These are phyloP conservation scores for Amylocarpus encephaloides DNA, from an alignment of 2,329 filamentous ascomycete species.

Conservation along the genomic window DNA sequence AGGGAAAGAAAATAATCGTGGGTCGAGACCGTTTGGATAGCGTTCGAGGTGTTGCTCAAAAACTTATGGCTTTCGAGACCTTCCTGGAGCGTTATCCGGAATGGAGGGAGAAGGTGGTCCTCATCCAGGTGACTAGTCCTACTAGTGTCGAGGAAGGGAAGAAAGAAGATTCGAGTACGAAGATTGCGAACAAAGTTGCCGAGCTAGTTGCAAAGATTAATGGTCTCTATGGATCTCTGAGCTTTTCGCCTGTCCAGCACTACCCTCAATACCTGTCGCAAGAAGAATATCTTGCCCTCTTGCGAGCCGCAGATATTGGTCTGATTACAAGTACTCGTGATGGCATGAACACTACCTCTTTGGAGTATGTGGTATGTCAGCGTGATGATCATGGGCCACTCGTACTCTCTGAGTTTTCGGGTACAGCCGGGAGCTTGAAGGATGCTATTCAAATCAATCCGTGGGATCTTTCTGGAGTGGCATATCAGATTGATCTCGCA, in stretches of 20 bases:
- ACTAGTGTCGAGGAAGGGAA: constrained; percentile 74
- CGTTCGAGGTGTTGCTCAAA: constrained; percentile 89
- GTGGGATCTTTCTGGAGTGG: constrained; percentile 83
- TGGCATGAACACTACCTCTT: constrained; percentile 94
- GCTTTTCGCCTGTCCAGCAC: constrained; percentile 87
- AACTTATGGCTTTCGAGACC: constrained; percentile 86
- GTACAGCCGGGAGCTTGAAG: constrained; percentile 77
- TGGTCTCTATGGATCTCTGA: constrained; percentile 78
- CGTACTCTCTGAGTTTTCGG: constrained; percentile 94
- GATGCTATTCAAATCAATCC: constrained; percentile 95
- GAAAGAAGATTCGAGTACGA: constrained; percentile 68
- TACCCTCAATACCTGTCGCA: constrained; percentile 88
- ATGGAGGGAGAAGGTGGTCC: constrained; percentile 84
- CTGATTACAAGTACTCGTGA: constrained; percentile 93
- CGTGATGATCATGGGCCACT: constrained; percentile 79
- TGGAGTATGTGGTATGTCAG: constrained; percentile 93
- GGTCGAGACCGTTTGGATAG: constrained; percentile 91
- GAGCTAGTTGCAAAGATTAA: constrained; percentile 90
- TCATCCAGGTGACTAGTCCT: constrained; percentile 92
- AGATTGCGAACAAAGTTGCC: constrained; percentile 81
- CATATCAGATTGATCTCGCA: constrained; percentile 73
- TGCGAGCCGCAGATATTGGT: constrained; percentile 83
- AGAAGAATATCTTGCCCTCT: constrained; percentile 90
- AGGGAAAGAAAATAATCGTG: constrained; percentile 91
- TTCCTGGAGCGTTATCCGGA: constrained; percentile 88